Conservation (phyloP, 1,284 basidiomycete species). For the Gymnopus androsaceus region DNA sequence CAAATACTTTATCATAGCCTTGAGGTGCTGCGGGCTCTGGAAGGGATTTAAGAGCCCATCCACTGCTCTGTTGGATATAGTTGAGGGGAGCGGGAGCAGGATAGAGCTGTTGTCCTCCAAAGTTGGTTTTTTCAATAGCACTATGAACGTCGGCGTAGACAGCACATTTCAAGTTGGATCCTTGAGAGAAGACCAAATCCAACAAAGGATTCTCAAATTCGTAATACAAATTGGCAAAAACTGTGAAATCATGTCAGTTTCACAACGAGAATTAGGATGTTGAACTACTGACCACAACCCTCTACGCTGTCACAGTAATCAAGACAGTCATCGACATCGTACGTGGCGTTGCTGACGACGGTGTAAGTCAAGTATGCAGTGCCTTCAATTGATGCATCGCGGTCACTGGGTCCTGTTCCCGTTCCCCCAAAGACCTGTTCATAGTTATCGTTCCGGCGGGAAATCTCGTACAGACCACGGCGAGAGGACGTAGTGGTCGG, state of each 20-base stretch:
- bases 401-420: slow-evolving; percentile 30
- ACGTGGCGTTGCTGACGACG: slow-evolving; percentile 39
- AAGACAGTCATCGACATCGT: slow-evolving; percentile 39
- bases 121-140: too few relatives aligned
- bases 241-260: slow-evolving; percentile 25
- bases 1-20: slow-evolving; percentile 45
- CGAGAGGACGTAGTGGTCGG: slow-evolving; percentile 9
- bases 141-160: slow-evolving; percentile 38
- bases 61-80: slow-evolving; percentile 41
- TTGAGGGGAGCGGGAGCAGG: slow-evolving; percentile 33
- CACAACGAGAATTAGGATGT: background rate
- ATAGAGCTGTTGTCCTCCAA: too few relatives aligned
- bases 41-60: slow-evolving; percentile 36
- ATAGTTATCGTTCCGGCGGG: slow-evolving; percentile 31
- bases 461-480: slow-evolving; percentile 6
- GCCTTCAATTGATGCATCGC: slow-evolving; percentile 45
- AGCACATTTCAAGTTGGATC: slow-evolving; percentile 47
- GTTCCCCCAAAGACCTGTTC: slow-evolving; percentile 39
- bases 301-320: slow-evolving; percentile 34
- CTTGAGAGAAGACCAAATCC: slow-evolving; percentile 38
- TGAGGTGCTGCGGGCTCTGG: slow-evolving; percentile 34
- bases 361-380: slow-evolving; percentile 44
- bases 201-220: slow-evolving; percentile 43
- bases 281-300: slow-evolving; percentile 35
- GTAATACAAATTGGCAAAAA: slow-evolving; percentile 48